phyloP scores from a whole-genome alignment of 331 rosid genomes.

The Malus hybrid region DNA sequence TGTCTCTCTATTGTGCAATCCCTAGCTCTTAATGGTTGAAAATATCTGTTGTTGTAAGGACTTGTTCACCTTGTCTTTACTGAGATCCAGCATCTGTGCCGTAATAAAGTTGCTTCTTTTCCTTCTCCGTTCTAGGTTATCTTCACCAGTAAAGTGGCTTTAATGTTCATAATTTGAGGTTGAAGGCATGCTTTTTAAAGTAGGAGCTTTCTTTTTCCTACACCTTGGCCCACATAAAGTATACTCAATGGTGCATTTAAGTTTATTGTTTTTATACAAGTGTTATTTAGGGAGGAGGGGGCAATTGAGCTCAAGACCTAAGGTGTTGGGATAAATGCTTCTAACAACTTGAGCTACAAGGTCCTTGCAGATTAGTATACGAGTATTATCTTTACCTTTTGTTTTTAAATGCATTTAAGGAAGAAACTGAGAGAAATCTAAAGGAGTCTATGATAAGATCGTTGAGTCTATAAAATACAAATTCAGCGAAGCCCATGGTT shows the following conservation, averaged over 20 bases:
- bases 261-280: no score
- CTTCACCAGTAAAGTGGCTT: background rate
- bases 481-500: background rate
- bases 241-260: background rate
- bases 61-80: background rate
- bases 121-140: background rate
- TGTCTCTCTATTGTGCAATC: background rate
- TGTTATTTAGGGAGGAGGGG: no score
- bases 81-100: background rate
- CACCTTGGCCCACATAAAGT: background rate
- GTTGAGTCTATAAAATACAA: background rate
- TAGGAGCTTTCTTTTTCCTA: background rate
- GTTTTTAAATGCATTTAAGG: background rate
- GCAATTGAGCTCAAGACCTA: no score
- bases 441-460: background rate
- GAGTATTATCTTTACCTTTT: background rate
- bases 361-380: background rate
- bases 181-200: background rate
- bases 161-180: background rate
- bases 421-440: background rate
- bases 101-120: background rate
- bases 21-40: background rate
- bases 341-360: no score
- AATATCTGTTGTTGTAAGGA: background rate
- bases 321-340: no score